Evolutionary conservation across 148 eudicot genomes (phyloP).

Genomic region (Talinum fruticosum): DNA sequence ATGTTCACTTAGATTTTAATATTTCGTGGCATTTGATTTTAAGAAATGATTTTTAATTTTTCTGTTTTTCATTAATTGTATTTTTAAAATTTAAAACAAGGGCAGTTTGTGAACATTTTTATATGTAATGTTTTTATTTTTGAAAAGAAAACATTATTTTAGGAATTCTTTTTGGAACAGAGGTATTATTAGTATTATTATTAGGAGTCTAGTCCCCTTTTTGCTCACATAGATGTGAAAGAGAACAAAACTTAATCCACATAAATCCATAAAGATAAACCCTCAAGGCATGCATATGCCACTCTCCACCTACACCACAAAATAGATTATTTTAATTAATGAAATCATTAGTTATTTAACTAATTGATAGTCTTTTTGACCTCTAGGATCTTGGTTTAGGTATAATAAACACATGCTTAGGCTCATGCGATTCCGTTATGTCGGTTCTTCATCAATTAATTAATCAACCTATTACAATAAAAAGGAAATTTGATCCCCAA

Average conservation of each 20-base stretch:
- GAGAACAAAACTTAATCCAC: conserved; percentile 34
- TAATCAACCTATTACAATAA: no score
- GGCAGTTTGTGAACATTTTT: no score
- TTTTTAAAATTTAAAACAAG: no score
- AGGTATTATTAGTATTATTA: conserved; percentile 23
- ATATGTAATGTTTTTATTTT: no score
- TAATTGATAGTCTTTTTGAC: conserved; percentile 1
- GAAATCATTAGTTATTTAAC: not conserved
- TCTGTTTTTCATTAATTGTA: no score
- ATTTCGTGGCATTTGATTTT: no score
- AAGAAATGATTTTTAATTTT: no score
- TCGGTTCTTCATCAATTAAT: not conserved
- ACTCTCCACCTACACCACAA: conserved; percentile 4
- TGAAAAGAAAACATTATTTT: no score
- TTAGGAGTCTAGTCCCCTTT: conserved; percentile 11
- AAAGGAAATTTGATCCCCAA: no score
- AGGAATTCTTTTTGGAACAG: no score
- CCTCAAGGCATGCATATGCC: conserved; percentile 12
- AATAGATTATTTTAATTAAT: not conserved
- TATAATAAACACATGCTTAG: not conserved
- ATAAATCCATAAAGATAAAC: conserved; percentile 40
- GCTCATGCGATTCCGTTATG: conserved; percentile 15
- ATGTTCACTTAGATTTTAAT: no score
- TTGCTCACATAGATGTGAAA: conserved; percentile 37
- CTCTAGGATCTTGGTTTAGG: not conserved